These are phyloP conservation scores for Ophiocordyceps robertsii DNA, from an alignment of 2,329 filamentous ascomycete genomes.

Conservation along the genomic window DNA sequence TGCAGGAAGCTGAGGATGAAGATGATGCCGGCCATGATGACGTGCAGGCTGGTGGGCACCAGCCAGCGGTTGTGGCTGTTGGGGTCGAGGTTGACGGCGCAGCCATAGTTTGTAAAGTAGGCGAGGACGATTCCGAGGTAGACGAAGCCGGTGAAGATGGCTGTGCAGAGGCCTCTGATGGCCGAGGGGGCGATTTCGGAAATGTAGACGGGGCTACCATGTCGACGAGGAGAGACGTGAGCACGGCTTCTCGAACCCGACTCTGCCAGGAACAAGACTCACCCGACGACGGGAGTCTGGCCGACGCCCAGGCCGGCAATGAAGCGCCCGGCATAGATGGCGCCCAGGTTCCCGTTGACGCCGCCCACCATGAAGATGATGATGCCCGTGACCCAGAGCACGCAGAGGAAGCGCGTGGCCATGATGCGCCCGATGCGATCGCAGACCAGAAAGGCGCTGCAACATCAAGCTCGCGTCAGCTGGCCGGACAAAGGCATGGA, in stretches of 20 bases:
- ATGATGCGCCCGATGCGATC: conserved; percentile 50
- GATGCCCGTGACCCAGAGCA: conserved; percentile 44
- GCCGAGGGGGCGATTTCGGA: conserved; percentile 58
- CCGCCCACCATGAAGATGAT: conserved; percentile 41
- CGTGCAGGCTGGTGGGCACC: conserved; percentile 60
- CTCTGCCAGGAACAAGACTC: conserved; percentile 4
- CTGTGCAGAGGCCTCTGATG: conserved; percentile 61
- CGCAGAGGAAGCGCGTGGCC: conserved; percentile 44
- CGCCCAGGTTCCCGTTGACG: conserved; percentile 36
- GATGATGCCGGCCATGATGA: conserved; percentile 66
- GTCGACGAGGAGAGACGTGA: too few relatives aligned
- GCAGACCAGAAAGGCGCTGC: conserved; percentile 43
- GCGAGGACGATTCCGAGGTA: conserved; percentile 68
- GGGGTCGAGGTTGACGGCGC: conserved; percentile 32
- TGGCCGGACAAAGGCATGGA: too few relatives aligned
- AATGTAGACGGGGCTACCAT: conserved; percentile 56
- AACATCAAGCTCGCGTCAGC: not conserved
- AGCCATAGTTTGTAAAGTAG: conserved; percentile 62
- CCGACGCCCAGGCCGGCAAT: conserved; percentile 54
- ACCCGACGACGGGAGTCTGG: conserved; percentile 51
- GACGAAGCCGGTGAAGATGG: conserved; percentile 38
- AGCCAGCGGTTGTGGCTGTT: conserved; percentile 39
- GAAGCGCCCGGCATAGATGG: conserved; percentile 52
- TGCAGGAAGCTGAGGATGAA: conserved; percentile 56
- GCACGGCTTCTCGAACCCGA: too few relatives aligned